Evolutionary conservation across 768 basidiomycete species (phyloP), one percentile per base, ranked within the genome.

Genomic region (Pisolithus tinctorius): DNA sequence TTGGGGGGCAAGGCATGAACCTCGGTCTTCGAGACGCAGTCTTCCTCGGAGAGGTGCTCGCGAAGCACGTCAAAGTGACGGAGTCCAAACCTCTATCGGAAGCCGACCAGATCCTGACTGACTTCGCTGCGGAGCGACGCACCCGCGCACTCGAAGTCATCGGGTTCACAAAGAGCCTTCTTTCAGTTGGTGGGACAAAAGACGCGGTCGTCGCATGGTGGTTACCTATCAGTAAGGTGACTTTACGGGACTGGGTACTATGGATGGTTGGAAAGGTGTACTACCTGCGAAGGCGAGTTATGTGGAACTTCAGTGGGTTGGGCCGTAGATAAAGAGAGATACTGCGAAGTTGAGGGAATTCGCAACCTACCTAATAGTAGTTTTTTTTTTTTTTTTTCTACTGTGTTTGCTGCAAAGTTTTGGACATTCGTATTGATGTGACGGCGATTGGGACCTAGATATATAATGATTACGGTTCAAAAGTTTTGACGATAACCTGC

Each of bases 1-100:
- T 72, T 6, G 80, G 79, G 1, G 80, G 80, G 1, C 78, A 79
- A 49, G 80, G 79, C 10, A 77, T 81, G 78, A 79, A 80, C 54
- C 70, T 81, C n/a, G 77, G 79, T 5, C 63, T 81, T n/a, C 71
- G 78, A 14, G 80, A 81, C 53, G 78, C 74, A 6, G 60, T 79
- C 20, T 64, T 67, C 45, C 69, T 80, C 4, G 78, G 72, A 5
- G 68, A 71, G n/a, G 70, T 59, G 6, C 60, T 81, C 38, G 60
- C 63, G 16, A 61, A 67, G n/a, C 74, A 75, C 59, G 51, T 71
- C 1, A 55, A 39, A 4, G 57, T 55, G 29, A 10, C 53, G 3
- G 50, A 59, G 38, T 52, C 50, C 0, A 40, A 44, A 23, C 17
- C 57, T 1, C 26, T 46, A 13, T 17, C 52, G 6, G 57, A 55